phyloP scores from a whole-genome alignment of 306 rosid species.

The Cucumis sativus region DNA sequence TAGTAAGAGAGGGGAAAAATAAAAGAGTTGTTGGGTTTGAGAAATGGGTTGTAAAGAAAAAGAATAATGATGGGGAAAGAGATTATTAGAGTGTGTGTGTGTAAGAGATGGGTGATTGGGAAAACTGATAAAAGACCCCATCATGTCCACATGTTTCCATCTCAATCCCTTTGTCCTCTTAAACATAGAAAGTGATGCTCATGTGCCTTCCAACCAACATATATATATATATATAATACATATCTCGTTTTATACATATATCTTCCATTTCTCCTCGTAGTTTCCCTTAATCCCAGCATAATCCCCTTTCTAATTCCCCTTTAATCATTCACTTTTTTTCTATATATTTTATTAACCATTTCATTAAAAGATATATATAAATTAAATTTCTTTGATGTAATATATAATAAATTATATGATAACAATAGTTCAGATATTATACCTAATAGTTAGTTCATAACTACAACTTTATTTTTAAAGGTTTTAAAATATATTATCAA shows the following conservation, averaged over 20 bases:
- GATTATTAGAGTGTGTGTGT: neutral
- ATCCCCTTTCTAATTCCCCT: neutral
- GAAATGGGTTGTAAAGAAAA: slow-evolving; percentile 3
- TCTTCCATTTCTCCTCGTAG: neutral
- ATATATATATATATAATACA: neutral
- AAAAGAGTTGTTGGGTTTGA: neutral
- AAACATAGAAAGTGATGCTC: slow-evolving; percentile 7
- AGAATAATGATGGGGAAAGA: neutral
- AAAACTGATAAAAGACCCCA: neutral
- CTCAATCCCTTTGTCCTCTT: slow-evolving; percentile 8
- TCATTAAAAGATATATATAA: no score
- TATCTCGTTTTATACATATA: neutral
- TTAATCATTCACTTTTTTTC: neutral
- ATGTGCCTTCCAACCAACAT: slow-evolving; percentile 1
- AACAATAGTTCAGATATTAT: no score
- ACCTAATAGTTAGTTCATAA: no score
- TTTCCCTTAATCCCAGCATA: slow-evolving; percentile 7
- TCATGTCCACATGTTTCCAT: slow-evolving; percentile 1
- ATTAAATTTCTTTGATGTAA: no score
- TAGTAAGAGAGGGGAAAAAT: neutral
- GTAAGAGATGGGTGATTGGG: neutral
- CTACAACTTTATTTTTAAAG: no score
- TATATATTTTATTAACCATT: no score
- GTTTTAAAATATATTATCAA: no score
- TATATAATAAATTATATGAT: no score